phyloP scores from a whole-genome alignment of 305 asterid species.

The Solanum hybrid region DNA sequence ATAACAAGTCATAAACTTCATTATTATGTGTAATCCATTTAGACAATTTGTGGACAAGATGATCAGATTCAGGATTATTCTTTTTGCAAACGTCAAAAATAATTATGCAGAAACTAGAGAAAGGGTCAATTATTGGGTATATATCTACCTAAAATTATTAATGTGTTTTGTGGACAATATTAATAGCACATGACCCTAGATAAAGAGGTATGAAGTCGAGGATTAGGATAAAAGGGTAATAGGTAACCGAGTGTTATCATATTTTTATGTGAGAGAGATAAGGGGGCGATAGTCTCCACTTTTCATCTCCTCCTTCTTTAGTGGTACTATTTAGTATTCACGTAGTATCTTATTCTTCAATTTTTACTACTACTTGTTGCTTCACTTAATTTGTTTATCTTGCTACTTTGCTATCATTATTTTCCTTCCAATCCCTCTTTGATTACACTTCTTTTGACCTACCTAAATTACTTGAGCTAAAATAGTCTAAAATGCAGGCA shows the following conservation, averaged over 20 bases:
- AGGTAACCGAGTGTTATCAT: not conserved
- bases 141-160: not conserved
- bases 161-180: not conserved
- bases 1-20: conserved; percentile 11
- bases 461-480: not conserved
- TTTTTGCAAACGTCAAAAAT: not conserved
- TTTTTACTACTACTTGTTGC: not conserved
- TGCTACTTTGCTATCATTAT: not conserved
- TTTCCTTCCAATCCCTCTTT: not conserved
- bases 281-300: not conserved
- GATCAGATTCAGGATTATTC: not conserved
- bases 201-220: not conserved
- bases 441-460: not conserved
- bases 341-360: not conserved
- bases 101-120: not conserved
- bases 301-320: not conserved
- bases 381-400: not conserved
- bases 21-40: not conserved
- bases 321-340: not conserved
- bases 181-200: not conserved
- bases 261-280: not conserved
- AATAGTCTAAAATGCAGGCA: not conserved
- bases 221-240: not conserved
- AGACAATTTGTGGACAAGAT: not conserved
- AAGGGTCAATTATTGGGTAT: not conserved